These are phyloP conservation scores for Fraxinus albicans DNA, from an alignment of 305 asterid genomes.

Conservation along the genomic window DNA sequence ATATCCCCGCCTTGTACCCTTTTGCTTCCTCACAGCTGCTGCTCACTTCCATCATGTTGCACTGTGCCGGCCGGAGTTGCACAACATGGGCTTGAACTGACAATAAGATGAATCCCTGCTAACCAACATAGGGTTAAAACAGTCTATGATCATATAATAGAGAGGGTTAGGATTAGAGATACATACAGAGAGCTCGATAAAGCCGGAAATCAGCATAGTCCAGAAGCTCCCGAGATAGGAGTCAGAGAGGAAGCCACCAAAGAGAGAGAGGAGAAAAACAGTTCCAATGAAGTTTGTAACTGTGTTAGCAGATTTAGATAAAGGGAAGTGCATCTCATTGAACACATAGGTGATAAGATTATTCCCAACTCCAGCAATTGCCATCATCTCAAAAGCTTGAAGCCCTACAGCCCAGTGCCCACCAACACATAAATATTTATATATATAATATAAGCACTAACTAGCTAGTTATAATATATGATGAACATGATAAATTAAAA, in stretches of 20 bases:
- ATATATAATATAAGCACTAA: neutral
- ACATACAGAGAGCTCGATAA: conserved; percentile 63
- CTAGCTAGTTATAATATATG: neutral
- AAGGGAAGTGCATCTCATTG: conserved; percentile 68
- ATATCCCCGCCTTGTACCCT: conserved; percentile 58
- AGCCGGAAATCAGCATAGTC: conserved; percentile 72
- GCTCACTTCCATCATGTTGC: conserved; percentile 27
- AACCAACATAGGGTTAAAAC: neutral
- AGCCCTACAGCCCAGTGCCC: conserved; percentile 43
- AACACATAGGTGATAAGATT: conserved; percentile 71
- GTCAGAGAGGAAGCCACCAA: conserved; percentile 78
- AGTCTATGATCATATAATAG: neutral
- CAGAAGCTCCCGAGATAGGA: conserved; percentile 73
- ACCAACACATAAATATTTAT: neutral
- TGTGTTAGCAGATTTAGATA: conserved; percentile 71
- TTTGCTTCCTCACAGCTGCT: conserved; percentile 40
- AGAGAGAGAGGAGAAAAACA: conserved; percentile 60
- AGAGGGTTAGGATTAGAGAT: neutral
- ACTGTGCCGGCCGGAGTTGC: conserved; percentile 47
- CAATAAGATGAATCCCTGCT: conserved; percentile 59
- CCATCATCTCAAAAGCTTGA: conserved; percentile 82
- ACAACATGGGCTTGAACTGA: conserved; percentile 61
- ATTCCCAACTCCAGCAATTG: conserved; percentile 72
- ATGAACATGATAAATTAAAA: neutral
- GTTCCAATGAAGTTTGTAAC: conserved; percentile 78